Conservation (phyloP, 495 filamentous ascomycete species). For the Xylaria cubensis region DNA sequence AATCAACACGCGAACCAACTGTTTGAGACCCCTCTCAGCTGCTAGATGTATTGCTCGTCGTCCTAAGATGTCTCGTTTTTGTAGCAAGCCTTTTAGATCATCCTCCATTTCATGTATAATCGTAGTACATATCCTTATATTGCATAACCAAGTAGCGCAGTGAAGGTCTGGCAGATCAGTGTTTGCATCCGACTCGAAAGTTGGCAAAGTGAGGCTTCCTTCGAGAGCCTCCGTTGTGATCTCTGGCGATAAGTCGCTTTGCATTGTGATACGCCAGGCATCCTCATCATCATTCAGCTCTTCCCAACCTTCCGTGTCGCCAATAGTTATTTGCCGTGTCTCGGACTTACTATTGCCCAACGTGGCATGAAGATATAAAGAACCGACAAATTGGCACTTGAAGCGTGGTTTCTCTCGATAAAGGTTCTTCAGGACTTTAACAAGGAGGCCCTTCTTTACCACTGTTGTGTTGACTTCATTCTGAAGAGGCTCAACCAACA, state of each 20-base stretch:
- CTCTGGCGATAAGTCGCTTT: neutral
- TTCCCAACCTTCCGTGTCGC: constrained; percentile 12
- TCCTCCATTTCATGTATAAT: too few species aligned
- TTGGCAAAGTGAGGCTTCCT: neutral
- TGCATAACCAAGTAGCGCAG: neutral
- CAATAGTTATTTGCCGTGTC: neutral
- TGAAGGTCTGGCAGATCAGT: neutral
- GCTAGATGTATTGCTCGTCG: constrained; percentile 8
- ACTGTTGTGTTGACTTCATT: too few species aligned
- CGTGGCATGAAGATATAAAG: neutral
- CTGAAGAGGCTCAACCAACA: neutral
- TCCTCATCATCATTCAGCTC: neutral
- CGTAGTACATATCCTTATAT: neutral
- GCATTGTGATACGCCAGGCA: neutral
- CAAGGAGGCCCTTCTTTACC: neutral
- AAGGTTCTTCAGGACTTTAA: neutral
- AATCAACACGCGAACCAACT: neutral
- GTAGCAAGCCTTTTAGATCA: neutral
- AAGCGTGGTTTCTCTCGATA: neutral
- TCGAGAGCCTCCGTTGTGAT: neutral
- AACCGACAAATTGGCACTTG: constrained; percentile 13
- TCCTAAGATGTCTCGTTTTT: neutral
- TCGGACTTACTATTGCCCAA: too few species aligned
- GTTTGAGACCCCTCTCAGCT: neutral
- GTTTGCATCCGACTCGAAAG: neutral